Evolutionary conservation across 2,329 filamentous ascomycete species (phyloP).

Genomic region (Alternaria panax): DNA sequence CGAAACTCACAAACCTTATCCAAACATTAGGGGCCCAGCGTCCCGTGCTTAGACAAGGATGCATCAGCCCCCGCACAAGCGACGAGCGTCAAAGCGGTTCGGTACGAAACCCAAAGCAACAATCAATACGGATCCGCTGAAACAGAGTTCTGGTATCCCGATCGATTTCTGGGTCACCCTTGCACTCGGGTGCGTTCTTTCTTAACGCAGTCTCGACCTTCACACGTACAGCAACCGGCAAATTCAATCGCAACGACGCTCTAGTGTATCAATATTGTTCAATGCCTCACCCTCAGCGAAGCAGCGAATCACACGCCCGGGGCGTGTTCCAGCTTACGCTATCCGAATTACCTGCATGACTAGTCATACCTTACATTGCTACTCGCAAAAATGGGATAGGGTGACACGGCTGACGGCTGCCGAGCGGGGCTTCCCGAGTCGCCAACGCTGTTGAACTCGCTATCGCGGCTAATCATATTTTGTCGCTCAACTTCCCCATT

Average conservation of each 20-base stretch:
- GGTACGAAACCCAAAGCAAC: constrained; percentile 21
- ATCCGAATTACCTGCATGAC: constrained; percentile 32
- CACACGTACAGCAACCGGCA: not conserved
- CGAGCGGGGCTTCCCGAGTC: constrained; percentile 33
- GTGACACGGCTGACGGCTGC: constrained; percentile 25
- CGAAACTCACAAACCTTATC: constrained; percentile 11
- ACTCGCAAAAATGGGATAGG: constrained; percentile 9
- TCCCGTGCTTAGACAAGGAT: constrained; percentile 10
- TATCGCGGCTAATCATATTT: constrained; percentile 18
- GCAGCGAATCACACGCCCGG: constrained; percentile 17
- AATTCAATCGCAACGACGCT: constrained; percentile 6
- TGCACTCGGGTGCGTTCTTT: not conserved
- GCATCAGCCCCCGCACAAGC: constrained; percentile 8
- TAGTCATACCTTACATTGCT: constrained; percentile 22
- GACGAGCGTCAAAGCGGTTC: constrained; percentile 24
- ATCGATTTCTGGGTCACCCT: not conserved
- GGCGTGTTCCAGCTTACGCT: constrained; percentile 16
- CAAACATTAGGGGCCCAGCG: constrained; percentile 6
- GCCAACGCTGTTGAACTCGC: constrained; percentile 14
- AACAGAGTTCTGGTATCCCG: constrained; percentile 7
- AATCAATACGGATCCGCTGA: constrained; percentile 10
- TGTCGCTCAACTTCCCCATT: constrained; percentile 12
- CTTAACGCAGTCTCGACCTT: not conserved
- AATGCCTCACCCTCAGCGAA: constrained; percentile 1
- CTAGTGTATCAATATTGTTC: constrained; percentile 5